These are phyloP conservation scores for Lodderomyces pseudojiufengensis DNA, from an alignment of 1,139 yeast species.

Conservation along the genomic window DNA sequence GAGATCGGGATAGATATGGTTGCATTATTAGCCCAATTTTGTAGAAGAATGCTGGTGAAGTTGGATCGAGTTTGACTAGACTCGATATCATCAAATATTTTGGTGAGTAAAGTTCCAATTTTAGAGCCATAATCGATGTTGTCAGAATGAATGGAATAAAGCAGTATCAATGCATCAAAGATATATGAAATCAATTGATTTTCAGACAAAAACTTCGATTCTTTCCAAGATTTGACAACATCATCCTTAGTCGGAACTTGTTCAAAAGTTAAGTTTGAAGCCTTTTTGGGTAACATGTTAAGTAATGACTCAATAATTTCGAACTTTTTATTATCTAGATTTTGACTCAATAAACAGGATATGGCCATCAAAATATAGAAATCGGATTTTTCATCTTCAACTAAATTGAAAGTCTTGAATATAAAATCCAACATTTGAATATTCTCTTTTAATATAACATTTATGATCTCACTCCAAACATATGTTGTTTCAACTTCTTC, in stretches of 20 bases:
- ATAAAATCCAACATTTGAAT: conserved; percentile 39
- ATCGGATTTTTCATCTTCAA: conserved; percentile 82
- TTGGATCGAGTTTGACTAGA: neutral
- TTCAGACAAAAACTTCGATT: neutral
- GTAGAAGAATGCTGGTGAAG: no score
- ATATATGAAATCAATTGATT: conserved; percentile 1
- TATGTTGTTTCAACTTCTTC: conserved; percentile 78
- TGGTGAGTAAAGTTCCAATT: neutral
- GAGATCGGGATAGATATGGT: neutral
- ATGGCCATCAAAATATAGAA: conserved; percentile 72
- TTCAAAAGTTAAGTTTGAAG: no score
- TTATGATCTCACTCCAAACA: conserved; percentile 67
- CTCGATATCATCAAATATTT: neutral
- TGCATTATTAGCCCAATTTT: no score
- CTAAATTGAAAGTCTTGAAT: conserved; percentile 62
- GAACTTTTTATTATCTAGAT: conserved; percentile 22
- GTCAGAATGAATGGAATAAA: neutral
- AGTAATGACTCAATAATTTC: conserved; percentile 26
- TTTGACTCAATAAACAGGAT: conserved; percentile 30
- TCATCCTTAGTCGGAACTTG: no score
- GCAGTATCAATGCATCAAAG: neutral
- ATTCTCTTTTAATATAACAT: conserved; percentile 13
- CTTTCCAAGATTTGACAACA: no score
- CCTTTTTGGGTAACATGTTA: neutral
- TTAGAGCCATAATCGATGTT: neutral